Base-by-base conservation (phyloP, 352 stramenopile genomes). In the Elongisporangium senticosum region DNA sequence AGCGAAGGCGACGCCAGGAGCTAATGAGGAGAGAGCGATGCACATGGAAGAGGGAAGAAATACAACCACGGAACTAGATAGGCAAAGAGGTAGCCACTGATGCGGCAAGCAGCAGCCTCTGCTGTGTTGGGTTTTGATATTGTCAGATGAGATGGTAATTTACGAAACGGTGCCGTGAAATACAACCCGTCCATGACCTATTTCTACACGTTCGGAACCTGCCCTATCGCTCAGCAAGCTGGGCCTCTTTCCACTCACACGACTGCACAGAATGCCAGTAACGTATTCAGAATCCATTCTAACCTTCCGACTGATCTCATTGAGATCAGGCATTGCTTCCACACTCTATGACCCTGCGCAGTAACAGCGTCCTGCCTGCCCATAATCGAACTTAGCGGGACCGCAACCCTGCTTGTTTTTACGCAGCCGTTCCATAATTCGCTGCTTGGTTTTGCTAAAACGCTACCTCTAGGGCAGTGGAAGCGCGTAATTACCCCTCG, bases 401-500 rank as follows among this genome's bases (percentile, higher is more conserved):
- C 33, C 33, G 33, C 33, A 43, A 43, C 33, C 33, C 33, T 43
- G 33, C 33, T 43, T 10, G 33, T 43, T 43, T 43, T 43, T 43
- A 43, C 33, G 13, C 33, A 1, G 5, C 33, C 2, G 13, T 43
- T 43, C 33, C 33, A 43, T 43, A 43, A 43, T 43, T 43, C 33
- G 33, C 33, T 17, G 33, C 33, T 43, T 43, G 33, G 33, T 43
- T 43, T 43, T 17, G 33, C 33, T 43, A 43, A 43, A 43, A 17
- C 33, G 33, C 33, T 43, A 10, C 10, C 4, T 43, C 33, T 43
- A 43, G 33, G 33, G 8, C 13, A 55, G 51, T 37, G 48, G 49
- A n/a, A 58, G 24, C 28, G 40, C 22, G 63, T 74, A 71, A 64
- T 67, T 73, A 73, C 62, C 20, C 22, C 4, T 40, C 2, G 5